Evolutionary conservation across 768 basidiomycete species (phyloP).

Genomic region (Chalciporus chontae): DNA sequence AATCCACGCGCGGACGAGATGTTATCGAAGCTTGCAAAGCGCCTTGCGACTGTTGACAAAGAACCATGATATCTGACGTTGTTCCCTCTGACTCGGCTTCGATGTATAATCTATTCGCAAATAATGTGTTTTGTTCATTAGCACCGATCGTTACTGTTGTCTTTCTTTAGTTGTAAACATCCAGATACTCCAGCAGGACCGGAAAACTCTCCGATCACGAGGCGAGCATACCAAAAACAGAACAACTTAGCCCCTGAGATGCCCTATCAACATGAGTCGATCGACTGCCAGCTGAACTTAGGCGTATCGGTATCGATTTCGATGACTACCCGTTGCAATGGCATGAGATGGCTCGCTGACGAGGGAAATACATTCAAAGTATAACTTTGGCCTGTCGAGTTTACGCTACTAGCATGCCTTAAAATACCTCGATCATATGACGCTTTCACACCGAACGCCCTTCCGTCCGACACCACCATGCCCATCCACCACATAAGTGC

Average conservation of each 20-base stretch:
- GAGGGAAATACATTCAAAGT: too few relatives aligned
- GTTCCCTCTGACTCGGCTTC: too few relatives aligned
- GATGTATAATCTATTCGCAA: neutral
- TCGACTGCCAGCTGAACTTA: too few relatives aligned
- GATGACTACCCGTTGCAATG: too few relatives aligned
- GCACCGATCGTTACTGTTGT: conserved; percentile 7
- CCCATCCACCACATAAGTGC: conserved; percentile 24
- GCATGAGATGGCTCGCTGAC: neutral
- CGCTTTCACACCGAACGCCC: neutral
- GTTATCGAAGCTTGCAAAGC: conserved; percentile 60
- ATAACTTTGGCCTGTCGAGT: neutral
- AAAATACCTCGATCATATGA: conserved; percentile 1
- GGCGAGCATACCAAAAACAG: too few relatives aligned
- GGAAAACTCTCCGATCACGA: too few relatives aligned
- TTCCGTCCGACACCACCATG: conserved; percentile 3
- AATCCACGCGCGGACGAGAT: conserved; percentile 66
- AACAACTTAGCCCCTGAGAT: too few relatives aligned
- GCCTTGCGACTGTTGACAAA: conserved; percentile 56
- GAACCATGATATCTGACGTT: conserved; percentile 30
- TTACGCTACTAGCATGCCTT: neutral
- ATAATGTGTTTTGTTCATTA: conserved; percentile 12
- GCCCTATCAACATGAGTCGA: too few relatives aligned
- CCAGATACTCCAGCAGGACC: too few relatives aligned
- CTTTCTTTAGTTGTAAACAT: neutral
- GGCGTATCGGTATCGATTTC: too few relatives aligned